A percentile compares a stretch with the other conserved stretches of the same genome.
Conservation (phyloP, 2,329 filamentous ascomycete species). For the Fusarium siculi region DNA sequence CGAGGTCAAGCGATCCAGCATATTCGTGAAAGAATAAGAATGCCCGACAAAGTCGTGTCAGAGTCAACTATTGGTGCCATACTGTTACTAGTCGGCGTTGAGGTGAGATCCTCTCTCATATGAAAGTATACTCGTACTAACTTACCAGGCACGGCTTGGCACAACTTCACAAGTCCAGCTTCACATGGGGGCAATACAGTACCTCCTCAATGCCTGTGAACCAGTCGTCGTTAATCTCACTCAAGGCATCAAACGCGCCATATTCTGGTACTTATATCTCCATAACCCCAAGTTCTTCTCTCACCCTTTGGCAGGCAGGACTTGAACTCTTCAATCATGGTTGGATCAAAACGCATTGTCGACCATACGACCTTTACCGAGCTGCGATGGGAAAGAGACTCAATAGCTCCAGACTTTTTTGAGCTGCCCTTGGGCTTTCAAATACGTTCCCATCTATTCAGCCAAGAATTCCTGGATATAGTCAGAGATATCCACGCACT, state of each 20-base stretch:
- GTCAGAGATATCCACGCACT: slow-evolving; percentile 53
- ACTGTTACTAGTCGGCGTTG: slow-evolving; percentile 54
- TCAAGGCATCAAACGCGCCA: slow-evolving; percentile 55
- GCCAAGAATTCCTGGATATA: slow-evolving; percentile 48
- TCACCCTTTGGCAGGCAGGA: slow-evolving; percentile 51
- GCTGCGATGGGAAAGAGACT: slow-evolving; percentile 53
- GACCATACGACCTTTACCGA: slow-evolving; percentile 55
- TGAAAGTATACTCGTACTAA: not conserved
- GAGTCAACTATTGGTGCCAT: slow-evolving; percentile 55
- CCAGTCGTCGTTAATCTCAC: slow-evolving; percentile 46
- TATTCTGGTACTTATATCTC: slow-evolving; percentile 45
- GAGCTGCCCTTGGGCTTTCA: slow-evolving; percentile 50
- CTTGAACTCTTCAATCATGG: slow-evolving; percentile 53
- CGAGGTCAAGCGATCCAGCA: slow-evolving; percentile 46
- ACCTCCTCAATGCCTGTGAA: slow-evolving; percentile 49
- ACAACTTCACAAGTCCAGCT: slow-evolving; percentile 52
- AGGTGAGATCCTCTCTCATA: slow-evolving; percentile 41
- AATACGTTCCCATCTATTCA: slow-evolving; percentile 37
- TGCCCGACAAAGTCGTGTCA: slow-evolving; percentile 42
- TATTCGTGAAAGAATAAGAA: slow-evolving; percentile 51
- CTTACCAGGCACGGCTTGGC: slow-evolving; percentile 50
- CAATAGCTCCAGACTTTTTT: slow-evolving; percentile 45
- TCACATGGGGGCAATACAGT: slow-evolving; percentile 53
- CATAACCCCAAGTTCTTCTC: fast-evolving
- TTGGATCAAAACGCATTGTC: slow-evolving; percentile 52